Evolutionary conservation across 2,329 filamentous ascomycete species (phyloP), one percentile per base, ranked within the genome.

Genomic region (Paraconiothyrium sp.): DNA sequence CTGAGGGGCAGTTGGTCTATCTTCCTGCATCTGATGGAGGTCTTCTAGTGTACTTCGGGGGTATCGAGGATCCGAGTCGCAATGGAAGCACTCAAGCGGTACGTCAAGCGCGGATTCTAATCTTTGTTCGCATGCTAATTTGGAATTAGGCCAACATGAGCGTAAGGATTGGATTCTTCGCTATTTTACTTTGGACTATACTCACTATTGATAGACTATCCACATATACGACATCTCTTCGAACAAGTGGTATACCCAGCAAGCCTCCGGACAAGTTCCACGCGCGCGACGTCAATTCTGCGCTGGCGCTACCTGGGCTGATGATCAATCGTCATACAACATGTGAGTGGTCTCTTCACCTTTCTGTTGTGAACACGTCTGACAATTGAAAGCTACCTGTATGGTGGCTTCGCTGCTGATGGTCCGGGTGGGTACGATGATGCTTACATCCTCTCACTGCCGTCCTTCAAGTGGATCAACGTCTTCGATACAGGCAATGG

Each of bases 401-500:
- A 89, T 68, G 88, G 88, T 47, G 88, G 88, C 16, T 79, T 81
- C 27, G 82, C 82, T 8, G 82, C 86, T 57, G 78, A 80, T 1
- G 76, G 83, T 41, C 79, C 80, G 0, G 77, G 81, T 14, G 87
- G 85, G 24, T 89, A 82, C 68, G 86, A 89, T 68, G 88, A 90
- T 75, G 81, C 86, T 58, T 90, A 88, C 68, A 85, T 90, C 58
- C 80, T 90, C 22, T 84, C 84, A 8, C 79, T 90, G 16, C 88
- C 88, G 1, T 85, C 86, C 1, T 90, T 90, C 73, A 85, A 81
- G 3, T 90, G 88, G 88, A 85, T 89, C 64, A 86, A 85, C 64
- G 80, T 84, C 66, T 85, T 82, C 58, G 84, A 83, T 13, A 75
- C 75, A 49, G 74, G 80, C 51, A 77, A 81, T 58, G 70, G 72